phyloP scores from a whole-genome alignment of 225 moss, liverwort and hornwort species.

The Pseudoscleropodium purum region DNA sequence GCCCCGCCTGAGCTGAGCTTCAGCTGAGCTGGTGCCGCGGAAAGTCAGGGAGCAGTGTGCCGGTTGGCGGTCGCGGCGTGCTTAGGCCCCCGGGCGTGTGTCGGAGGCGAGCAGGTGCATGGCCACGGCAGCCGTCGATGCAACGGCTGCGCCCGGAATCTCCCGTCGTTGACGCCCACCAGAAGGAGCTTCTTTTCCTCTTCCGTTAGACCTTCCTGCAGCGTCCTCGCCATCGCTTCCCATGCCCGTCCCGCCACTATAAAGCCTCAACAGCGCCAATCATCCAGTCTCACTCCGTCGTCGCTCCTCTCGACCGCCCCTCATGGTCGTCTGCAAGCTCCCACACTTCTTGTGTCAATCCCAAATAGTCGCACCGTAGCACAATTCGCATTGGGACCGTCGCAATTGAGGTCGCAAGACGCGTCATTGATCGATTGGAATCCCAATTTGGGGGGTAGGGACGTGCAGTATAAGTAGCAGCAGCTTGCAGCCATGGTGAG shows the following conservation, averaged over 20 bases:
- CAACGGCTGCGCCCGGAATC: neutral
- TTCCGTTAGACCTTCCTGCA: neutral
- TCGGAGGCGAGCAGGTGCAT: constrained; percentile 15
- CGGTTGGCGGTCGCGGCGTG: neutral
- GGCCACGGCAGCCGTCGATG: constrained; percentile 14
- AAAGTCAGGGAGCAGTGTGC: neutral
- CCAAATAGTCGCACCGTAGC: neutral
- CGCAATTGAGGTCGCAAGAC: neutral
- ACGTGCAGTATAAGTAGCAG: neutral
- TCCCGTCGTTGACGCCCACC: neutral
- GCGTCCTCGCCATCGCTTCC: neutral
- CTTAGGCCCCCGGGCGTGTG: constrained; percentile 10
- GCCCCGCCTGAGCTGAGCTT: neutral
- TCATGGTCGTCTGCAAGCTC: neutral
- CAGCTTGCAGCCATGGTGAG: constrained; percentile 37
- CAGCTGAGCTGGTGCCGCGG: neutral
- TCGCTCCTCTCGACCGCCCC: too few relatives aligned
- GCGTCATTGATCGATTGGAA: neutral
- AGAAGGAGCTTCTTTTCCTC: neutral
- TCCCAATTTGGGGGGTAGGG: neutral
- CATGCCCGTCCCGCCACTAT: neutral
- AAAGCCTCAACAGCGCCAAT: neutral
- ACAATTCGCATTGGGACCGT: neutral
- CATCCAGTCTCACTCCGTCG: neutral
- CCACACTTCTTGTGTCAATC: too few relatives aligned